These are phyloP conservation scores for Teratosphaeria viscida DNA, from an alignment of 2,329 filamentous ascomycete genomes.

Conservation along the genomic window DNA sequence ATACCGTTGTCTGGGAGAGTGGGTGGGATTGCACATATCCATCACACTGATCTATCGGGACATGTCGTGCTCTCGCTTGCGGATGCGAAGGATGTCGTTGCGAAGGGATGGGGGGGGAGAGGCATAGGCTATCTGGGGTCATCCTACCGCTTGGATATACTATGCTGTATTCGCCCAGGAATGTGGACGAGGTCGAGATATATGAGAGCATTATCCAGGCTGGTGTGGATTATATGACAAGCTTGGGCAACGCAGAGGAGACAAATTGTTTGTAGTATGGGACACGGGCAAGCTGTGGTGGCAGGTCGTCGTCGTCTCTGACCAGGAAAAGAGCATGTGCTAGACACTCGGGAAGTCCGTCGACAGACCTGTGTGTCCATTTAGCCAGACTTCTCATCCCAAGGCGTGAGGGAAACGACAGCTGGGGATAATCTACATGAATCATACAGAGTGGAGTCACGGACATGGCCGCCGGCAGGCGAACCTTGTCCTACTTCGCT, in stretches of 20 bases:
- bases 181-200: neutral
- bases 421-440: too few relatives aligned
- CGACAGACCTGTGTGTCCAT: too few relatives aligned
- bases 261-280: neutral
- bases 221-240: neutral
- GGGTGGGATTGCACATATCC: constrained; percentile 1
- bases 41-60: constrained; percentile 1
- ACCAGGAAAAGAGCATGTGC: too few relatives aligned
- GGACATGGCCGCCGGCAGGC: too few relatives aligned
- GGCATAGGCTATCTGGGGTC: constrained; percentile 1
- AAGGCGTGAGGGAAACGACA: too few relatives aligned
- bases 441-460: too few relatives aligned
- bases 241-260: neutral
- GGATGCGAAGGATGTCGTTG: neutral
- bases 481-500: too few relatives aligned
- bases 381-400: too few relatives aligned
- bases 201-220: neutral
- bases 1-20: neutral
- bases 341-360: too few relatives aligned
- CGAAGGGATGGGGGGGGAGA: constrained; percentile 2
- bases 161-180: constrained; percentile 1
- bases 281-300: too few relatives aligned
- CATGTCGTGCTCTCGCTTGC: constrained; percentile 1
- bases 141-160: neutral
- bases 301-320: too few relatives aligned